Evolutionary conservation across 2,329 filamentous ascomycete species (phyloP), one percentile per base, ranked within the genome.

Genomic region (Lomentospora prolificans): DNA sequence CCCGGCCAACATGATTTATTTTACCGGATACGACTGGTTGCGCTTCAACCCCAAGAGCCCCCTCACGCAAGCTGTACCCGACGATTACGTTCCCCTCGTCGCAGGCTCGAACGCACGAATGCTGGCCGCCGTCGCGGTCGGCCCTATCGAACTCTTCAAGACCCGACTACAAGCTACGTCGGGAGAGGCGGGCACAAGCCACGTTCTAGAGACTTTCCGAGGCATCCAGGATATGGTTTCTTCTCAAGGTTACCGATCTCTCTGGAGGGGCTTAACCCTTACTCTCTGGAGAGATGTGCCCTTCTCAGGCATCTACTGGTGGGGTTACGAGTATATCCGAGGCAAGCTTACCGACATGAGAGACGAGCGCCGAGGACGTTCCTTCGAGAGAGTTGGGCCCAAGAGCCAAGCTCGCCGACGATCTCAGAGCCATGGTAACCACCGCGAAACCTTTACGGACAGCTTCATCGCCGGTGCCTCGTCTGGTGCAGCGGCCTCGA

Each of bases 261-360:
- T 99, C 0, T 99, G 94, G 94, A 80, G 92, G 57, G 94, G 94
- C 0, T 72, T 99, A 56, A 90, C 86, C 0, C 74, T 99, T 63
- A 97, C 92, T 0, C 79, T 99, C 57, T 99, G 94, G 94, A 81
- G 94, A 60, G 94, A 99, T 66, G 94, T 97, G 0, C 94, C 94
- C 0, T 99, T 99, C 65, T 97, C 92, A 1, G 94, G 88, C 3
- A 80, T 99, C 48, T 99, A 99, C 74, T 99, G 94, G 94, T 95
- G 88, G 84, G 92, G 94, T 10, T 99, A 99, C 67, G 94, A 99
- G 73, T 84, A 81, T 17, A 85, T 92, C 56, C 84, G 90, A 55
- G 82, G 84, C 24, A 73, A 74, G 54, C 71, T 97, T 57, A 86
- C 84, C 1, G 85, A 91, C 62, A 71, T 82, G 51, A 84, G 90